Conservation (phyloP, 2,329 filamentous ascomycete species). For the Paecilomyces variotii region DNA sequence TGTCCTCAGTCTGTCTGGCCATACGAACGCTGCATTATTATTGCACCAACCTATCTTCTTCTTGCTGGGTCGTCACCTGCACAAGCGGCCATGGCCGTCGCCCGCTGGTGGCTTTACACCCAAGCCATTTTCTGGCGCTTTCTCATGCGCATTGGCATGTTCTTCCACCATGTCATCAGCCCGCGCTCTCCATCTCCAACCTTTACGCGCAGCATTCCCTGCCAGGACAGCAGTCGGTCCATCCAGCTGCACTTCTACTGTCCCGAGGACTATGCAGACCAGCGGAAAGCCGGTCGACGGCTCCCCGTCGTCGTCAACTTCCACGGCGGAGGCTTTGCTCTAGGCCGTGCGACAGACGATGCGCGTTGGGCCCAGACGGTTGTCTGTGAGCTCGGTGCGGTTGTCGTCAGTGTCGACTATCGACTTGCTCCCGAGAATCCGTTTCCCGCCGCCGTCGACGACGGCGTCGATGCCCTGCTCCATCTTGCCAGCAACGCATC, state of each 20-base stretch:
- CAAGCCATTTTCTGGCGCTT: conserved; percentile 60
- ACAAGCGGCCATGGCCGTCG: conserved; percentile 21
- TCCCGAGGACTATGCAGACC: conserved; percentile 34
- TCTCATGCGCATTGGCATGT: conserved; percentile 62
- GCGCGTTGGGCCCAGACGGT: conserved; percentile 51
- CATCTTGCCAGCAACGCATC: conserved; percentile 50
- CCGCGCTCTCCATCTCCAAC: conserved; percentile 53
- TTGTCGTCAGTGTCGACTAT: conserved; percentile 56
- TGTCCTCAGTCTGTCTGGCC: background rate
- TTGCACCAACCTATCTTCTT: background rate
- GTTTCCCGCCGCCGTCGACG: conserved; percentile 57
- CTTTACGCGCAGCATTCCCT: conserved; percentile 51
- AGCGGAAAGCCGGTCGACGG: background rate
- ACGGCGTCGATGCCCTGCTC: conserved; percentile 54
- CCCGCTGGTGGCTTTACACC: conserved; percentile 53
- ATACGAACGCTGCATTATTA: background rate
- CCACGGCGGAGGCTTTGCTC: conserved; percentile 56
- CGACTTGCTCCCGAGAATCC: conserved; percentile 53
- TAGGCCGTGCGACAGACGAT: conserved; percentile 54
- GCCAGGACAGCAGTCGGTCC: conserved; percentile 38
- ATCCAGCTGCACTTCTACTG: conserved; percentile 56
- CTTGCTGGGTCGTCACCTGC: conserved; percentile 1
- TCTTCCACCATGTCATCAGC: conserved; percentile 54
- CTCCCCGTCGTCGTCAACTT: conserved; percentile 57
- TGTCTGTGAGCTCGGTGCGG: conserved; percentile 47